Percentiles rank a stretch among this genome's conserved stretches.
phyloP scores from a whole-genome alignment of 306 rosid species.

The Clitoria ternatea region DNA sequence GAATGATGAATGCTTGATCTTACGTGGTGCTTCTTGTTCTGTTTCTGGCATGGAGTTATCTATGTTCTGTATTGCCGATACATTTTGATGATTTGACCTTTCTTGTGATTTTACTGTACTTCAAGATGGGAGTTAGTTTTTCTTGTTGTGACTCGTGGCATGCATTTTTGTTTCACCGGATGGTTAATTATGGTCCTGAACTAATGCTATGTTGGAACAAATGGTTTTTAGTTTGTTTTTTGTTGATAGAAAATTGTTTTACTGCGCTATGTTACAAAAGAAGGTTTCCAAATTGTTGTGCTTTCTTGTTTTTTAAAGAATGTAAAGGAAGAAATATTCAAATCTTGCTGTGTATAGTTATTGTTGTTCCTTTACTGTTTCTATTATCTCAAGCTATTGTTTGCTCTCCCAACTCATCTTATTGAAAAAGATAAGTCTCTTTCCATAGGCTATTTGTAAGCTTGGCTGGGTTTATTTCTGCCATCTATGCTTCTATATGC shows the following conservation, averaged over 20 bases:
- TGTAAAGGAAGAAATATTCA: background rate
- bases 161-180: background rate
- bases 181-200: background rate
- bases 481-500: background rate
- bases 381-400: background rate
- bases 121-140: background rate
- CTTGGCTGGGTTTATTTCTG: background rate
- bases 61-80: background rate
- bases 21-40: background rate
- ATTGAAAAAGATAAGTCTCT: background rate
- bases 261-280: background rate
- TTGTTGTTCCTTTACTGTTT: background rate
- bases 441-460: slow-evolving; percentile 1
- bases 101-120: background rate
- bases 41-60: background rate
- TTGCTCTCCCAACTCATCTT: background rate
- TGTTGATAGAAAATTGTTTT: background rate
- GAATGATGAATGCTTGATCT: background rate
- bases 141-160: background rate
- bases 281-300: background rate
- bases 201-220: background rate
- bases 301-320: background rate
- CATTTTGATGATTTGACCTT: background rate
- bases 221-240: background rate
- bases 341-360: background rate